phyloP scores from a whole-genome alignment of 140 eudicot genomes.

The Anethum foeniculum region DNA sequence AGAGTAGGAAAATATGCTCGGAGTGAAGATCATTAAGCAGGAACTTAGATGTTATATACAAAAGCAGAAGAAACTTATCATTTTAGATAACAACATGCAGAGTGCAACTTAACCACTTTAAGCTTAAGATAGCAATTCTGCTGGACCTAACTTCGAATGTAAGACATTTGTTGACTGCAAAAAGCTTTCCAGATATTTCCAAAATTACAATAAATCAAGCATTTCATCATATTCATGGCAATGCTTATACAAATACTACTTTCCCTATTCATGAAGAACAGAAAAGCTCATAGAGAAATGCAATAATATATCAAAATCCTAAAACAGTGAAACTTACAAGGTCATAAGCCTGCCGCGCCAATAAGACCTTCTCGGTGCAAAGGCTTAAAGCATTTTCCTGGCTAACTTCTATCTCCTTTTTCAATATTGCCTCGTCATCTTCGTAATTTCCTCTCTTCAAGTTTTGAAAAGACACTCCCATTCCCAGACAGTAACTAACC shows the following conservation, averaged over 20 bases:
- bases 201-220: background rate
- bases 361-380: slow-evolving; percentile 85
- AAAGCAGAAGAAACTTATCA: background rate
- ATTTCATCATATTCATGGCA: background rate
- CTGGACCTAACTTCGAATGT: background rate
- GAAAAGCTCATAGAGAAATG: background rate
- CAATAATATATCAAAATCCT: background rate
- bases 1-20: background rate
- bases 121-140: background rate
- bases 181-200: background rate
- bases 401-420: slow-evolving; percentile 63
- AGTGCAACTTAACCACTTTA: background rate
- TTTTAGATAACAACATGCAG: background rate
- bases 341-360: slow-evolving; percentile 95
- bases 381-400: slow-evolving; percentile 86
- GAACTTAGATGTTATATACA: background rate
- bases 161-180: background rate
- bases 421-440: slow-evolving; percentile 53
- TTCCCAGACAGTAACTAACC: slow-evolving; percentile 62
- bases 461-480: slow-evolving; percentile 64
- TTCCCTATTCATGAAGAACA: background rate
- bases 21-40: background rate
- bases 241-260: background rate
- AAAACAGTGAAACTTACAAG: slow-evolving; percentile 46
- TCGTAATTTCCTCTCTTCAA: slow-evolving; percentile 35